Evolutionary conservation across 805 yeast species (phyloP).

Genomic region (Yarrowia porcina): DNA sequence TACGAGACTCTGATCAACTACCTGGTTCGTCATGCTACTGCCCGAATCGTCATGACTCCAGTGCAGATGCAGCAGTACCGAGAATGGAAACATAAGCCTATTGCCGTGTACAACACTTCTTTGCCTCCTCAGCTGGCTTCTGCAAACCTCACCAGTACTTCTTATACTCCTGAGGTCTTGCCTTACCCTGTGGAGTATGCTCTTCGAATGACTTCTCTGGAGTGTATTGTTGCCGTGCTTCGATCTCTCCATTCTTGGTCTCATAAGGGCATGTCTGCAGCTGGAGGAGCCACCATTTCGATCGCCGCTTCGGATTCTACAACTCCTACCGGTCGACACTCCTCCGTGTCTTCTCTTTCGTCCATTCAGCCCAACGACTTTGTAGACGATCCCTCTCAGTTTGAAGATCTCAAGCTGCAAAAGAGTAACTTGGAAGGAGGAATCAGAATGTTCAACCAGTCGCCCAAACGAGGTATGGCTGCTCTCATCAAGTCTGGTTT

Average conservation of each 20-base stretch:
- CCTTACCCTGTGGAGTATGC: slow-evolving; percentile 71
- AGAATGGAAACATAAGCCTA: slow-evolving; percentile 49
- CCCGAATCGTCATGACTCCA: slow-evolving; percentile 68
- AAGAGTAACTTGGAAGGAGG: slow-evolving; percentile 80
- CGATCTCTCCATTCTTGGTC: slow-evolving; percentile 85
- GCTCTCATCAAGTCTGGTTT: slow-evolving; percentile 61
- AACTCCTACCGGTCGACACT: slow-evolving; percentile 7
- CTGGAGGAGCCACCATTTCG: slow-evolving; percentile 22
- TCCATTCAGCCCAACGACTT: slow-evolving; percentile 23
- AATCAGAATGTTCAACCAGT: slow-evolving; percentile 72
- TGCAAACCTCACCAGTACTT: slow-evolving; percentile 51
- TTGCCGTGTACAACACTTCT: slow-evolving; percentile 70
- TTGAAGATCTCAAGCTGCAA: slow-evolving; percentile 77
- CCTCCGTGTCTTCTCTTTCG: slow-evolving; percentile 2
- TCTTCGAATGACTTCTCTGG: slow-evolving; percentile 74
- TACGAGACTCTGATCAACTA: slow-evolving; percentile 81
- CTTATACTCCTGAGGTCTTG: slow-evolving; percentile 33
- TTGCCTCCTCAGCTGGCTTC: slow-evolving; percentile 76
- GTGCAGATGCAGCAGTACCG: slow-evolving; percentile 59
- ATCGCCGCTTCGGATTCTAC: slow-evolving; percentile 28
- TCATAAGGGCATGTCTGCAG: slow-evolving; percentile 52
- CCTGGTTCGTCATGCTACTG: slow-evolving; percentile 65
- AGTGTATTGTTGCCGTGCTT: slow-evolving; percentile 75
- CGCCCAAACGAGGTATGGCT: slow-evolving; percentile 76
- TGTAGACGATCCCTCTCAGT: slow-evolving; percentile 73